Evolutionary conservation across 2,329 filamentous ascomycete species (phyloP).

Genomic region (Amesomyces nigricolor): DNA sequence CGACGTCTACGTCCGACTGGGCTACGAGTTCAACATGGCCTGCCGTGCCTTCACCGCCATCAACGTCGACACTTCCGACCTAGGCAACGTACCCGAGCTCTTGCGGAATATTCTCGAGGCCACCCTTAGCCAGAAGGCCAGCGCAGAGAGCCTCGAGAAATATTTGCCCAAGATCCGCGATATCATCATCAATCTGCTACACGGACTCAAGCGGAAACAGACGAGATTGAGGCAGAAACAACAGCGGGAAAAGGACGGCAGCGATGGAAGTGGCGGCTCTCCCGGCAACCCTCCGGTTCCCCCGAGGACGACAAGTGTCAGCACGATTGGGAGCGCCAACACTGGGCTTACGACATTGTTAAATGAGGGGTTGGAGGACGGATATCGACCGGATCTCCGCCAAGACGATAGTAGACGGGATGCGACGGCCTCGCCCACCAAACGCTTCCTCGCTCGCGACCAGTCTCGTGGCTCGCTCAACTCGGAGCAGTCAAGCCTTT

Average conservation of each 20-base stretch:
- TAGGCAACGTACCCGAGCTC: conserved; percentile 91
- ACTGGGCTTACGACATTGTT: conserved; percentile 54
- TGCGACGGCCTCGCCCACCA: conserved; percentile 42
- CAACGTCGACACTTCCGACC: conserved; percentile 87
- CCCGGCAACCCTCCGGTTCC: conserved; percentile 38
- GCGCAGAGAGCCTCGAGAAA: conserved; percentile 84
- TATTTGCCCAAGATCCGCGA: conserved; percentile 93
- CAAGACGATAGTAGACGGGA: conserved; percentile 30
- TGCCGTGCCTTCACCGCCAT: conserved; percentile 96
- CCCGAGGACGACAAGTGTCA: conserved; percentile 52
- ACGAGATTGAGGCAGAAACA: conserved; percentile 71
- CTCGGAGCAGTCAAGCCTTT: conserved; percentile 61
- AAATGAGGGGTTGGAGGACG: conserved; percentile 53
- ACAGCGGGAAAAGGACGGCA: conserved; percentile 49
- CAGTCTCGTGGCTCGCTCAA: conserved; percentile 45
- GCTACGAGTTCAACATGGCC: conserved; percentile 99
- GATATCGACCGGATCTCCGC: conserved; percentile 40
- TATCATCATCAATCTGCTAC: conserved; percentile 95
- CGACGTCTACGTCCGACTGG: conserved; percentile 93
- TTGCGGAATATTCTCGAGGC: conserved; percentile 88
- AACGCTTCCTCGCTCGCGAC: conserved; percentile 46
- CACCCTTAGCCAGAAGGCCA: conserved; percentile 93
- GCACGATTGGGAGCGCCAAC: conserved; percentile 51
- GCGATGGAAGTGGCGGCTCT: conserved; percentile 26
- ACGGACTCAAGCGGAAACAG: conserved; percentile 95